These are phyloP conservation scores for Brasenia schreberi DNA, from an alignment of 164 flowering plant species.

Conservation along the genomic window DNA sequence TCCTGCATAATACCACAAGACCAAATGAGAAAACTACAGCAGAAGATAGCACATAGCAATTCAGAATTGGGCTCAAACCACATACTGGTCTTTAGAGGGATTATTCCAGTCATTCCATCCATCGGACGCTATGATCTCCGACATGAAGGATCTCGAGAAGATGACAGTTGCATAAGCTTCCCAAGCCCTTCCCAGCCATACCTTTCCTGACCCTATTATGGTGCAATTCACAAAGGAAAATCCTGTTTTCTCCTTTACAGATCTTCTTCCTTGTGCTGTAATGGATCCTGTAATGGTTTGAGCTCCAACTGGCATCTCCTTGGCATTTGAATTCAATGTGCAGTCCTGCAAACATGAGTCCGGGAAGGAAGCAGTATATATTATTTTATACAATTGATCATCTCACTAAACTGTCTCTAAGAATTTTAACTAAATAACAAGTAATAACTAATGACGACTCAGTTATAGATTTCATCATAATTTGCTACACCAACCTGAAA, in stretches of 20 bases:
- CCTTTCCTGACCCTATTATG: slow-evolving; percentile 48
- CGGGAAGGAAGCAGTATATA: too few relatives aligned
- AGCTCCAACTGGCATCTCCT: slow-evolving; percentile 13
- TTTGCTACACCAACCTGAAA: slow-evolving; percentile 32
- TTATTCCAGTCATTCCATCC: slow-evolving; percentile 54
- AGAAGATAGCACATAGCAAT: background rate
- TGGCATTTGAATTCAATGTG: slow-evolving; percentile 31
- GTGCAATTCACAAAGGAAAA: slow-evolving; percentile 67
- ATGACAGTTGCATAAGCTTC: slow-evolving; percentile 53
- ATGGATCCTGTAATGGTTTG: slow-evolving; percentile 39
- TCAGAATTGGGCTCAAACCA: slow-evolving; percentile 1
- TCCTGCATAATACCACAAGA: slow-evolving; percentile 22
- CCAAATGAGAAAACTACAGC: too few relatives aligned
- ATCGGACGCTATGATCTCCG: slow-evolving; percentile 35
- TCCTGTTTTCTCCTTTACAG: slow-evolving; percentile 36
- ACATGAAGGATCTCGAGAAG: slow-evolving; percentile 57
- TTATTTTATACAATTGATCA: too few relatives aligned
- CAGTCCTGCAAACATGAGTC: slow-evolving; percentile 20
- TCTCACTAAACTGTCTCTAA: too few relatives aligned
- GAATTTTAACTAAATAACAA: too few relatives aligned
- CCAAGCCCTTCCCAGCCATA: slow-evolving; percentile 85
- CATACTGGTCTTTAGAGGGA: slow-evolving; percentile 35
- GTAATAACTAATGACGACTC: too few relatives aligned
- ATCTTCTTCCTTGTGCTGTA: slow-evolving; percentile 58
- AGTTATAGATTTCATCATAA: background rate